Conservation (phyloP, 306 rosid genomes). For the Prunus armeniaca region DNA sequence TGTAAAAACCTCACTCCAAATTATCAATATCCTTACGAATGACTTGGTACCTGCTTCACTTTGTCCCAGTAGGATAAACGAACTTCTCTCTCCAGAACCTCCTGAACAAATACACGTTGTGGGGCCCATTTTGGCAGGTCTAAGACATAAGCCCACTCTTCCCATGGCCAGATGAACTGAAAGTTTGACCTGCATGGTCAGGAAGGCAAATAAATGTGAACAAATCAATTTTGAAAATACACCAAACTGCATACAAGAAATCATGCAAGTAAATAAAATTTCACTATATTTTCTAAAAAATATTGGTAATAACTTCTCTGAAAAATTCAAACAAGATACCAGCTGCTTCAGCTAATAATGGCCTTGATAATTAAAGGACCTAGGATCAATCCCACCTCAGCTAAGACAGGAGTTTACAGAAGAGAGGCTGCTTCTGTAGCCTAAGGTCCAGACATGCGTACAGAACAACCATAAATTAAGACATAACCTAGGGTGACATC, state of each 20-base stretch:
- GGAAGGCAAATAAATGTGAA: slow-evolving; percentile 12
- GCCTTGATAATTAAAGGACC: neutral
- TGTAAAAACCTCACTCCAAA: neutral
- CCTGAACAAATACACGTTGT: slow-evolving; percentile 96
- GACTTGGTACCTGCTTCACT: slow-evolving; percentile 80
- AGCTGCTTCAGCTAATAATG: neutral
- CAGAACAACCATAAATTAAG: neutral
- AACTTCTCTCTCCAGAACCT: slow-evolving; percentile 96
- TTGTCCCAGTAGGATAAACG: slow-evolving; percentile 98
- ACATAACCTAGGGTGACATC: neutral
- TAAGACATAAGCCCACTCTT: slow-evolving; percentile 92
- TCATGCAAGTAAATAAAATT: neutral
- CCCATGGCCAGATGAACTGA: slow-evolving; percentile 99
- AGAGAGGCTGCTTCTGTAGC: neutral
- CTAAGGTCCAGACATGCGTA: neutral
- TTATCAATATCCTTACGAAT: slow-evolving; percentile 8
- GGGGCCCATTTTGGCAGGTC: slow-evolving; percentile 99
- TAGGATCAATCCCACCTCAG: neutral
- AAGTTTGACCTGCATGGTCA: slow-evolving; percentile 76
- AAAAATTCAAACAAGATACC: neutral
- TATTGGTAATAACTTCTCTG: neutral
- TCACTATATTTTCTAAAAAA: neutral
- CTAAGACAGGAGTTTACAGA: neutral
- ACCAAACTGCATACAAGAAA: neutral
- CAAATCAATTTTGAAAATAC: neutral